Evolutionary conservation across 768 basidiomycete species (phyloP), one percentile per base, ranked within the genome.

Genomic region (Boletus pseudopeckii): DNA sequence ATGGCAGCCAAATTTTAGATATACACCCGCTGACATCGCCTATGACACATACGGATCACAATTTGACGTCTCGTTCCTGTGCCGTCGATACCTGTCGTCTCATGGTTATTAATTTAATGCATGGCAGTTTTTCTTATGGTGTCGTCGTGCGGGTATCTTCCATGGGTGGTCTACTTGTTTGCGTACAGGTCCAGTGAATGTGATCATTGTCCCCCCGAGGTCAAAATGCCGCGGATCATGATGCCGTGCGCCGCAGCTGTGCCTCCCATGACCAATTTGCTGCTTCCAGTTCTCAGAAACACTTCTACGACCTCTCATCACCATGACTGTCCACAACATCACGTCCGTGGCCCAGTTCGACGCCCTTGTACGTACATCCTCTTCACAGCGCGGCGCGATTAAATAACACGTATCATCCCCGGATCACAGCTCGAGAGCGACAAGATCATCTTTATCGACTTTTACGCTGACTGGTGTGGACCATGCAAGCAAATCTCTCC

Each of bases 401-500:
- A 38, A 37, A 48, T 48, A 48, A 38, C 36, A 28, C 10, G 1
- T 5, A 30, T 4, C 34, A 41, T 18, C n/a, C n/a, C 3, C 8
- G n/a, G n/a, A 36, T n/a, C 18, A 7, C 22, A 63, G 62, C 10
- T 46, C 15, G 11, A 2, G 9, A 50, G 50, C 45, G 46, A n/a
- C 33, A 55, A 53, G 10, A 10, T 52, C 20, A 1, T 50, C 49
- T 39, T 66, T 3, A 4, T 67, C 33, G 67, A 67, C 54, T 69
- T 61, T 52, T 54, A 44, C 34, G 60, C 63, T 6, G 17, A 20
- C 0, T 62, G 63, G 63, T 64, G 63, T 57, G 57, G 52, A 20
- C 63, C 63, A 5, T 64, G 63, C 47, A 55, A 1, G 15, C 0
- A 3, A 0, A 64, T 65, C 5, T 62, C 63, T 0, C 69, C 66